These are phyloP conservation scores for Phytophthora ramorum DNA, from an alignment of 352 stramenopile species.

Conservation along the genomic window DNA sequence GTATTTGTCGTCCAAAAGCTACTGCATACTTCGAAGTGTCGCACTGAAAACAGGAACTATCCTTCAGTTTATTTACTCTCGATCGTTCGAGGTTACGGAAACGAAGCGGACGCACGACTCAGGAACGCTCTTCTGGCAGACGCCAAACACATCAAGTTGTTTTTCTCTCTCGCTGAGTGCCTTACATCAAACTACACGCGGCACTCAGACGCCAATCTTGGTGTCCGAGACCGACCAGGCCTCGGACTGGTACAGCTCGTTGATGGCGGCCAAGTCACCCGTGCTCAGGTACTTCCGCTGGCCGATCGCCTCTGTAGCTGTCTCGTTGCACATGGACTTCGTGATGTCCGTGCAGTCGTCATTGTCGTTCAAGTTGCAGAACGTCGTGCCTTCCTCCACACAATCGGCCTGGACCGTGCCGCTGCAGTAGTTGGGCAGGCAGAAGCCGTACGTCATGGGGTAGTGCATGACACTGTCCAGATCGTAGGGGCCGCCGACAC, in stretches of 20 bases:
- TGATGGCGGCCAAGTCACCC: conserved; percentile 57
- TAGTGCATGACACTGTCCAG: conserved; percentile 85
- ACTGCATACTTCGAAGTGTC: no score
- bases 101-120: conserved; percentile 24
- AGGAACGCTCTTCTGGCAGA: conserved; percentile 29
- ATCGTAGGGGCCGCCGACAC: conserved; percentile 75
- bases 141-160: conserved; percentile 34
- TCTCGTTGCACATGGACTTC: conserved; percentile 59
- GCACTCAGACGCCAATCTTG: conserved; percentile 36
- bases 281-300: conserved; percentile 65
- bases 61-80: conserved; percentile 35
- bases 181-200: conserved; percentile 18
- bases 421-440: conserved; percentile 64
- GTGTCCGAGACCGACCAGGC: conserved; percentile 35
- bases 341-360: conserved; percentile 67
- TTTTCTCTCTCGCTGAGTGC: conserved; percentile 18
- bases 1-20: no score
- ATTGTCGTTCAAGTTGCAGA: conserved; percentile 82
- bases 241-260: conserved; percentile 41
- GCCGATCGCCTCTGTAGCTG: conserved; percentile 62
- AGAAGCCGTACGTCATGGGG: conserved; percentile 78
- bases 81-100: conserved; percentile 18
- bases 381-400: conserved; percentile 56
- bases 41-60: conserved; percentile 17
- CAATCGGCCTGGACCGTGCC: conserved; percentile 51